Percentiles rank a stretch among this genome's conserved stretches.
Evolutionary conservation across 1,139 yeast genomes (phyloP).

Genomic region (Chernovozyma aurita): DNA sequence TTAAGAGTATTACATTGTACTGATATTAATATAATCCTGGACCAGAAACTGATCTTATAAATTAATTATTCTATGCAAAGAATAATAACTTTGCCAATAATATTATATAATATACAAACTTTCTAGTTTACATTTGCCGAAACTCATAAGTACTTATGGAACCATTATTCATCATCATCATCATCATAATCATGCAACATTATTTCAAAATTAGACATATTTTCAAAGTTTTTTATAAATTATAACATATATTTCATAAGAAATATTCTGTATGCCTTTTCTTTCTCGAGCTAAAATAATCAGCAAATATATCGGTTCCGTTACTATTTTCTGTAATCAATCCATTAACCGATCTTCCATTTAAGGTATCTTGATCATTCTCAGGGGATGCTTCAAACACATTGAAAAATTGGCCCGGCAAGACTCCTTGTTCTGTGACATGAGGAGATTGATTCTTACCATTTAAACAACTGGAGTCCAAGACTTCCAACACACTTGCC

Average conservation of each 20-base stretch:
- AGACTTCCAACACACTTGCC: conserved; percentile 85
- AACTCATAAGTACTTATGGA: too few species aligned
- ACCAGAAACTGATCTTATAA: too few species aligned
- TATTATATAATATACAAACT: too few species aligned
- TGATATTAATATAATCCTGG: too few species aligned
- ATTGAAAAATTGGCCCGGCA: conserved; percentile 64
- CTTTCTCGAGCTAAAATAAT: conserved; percentile 23
- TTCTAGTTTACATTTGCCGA: too few species aligned
- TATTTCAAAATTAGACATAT: too few species aligned
- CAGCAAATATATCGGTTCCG: conserved; percentile 19
- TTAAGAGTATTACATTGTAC: too few species aligned
- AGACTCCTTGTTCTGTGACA: conserved; percentile 18
- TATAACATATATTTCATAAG: conserved; percentile 31
- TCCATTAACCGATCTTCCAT: conserved; percentile 42
- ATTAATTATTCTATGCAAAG: not conserved
- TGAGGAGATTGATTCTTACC: conserved; percentile 8
- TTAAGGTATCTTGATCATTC: conserved; percentile 47
- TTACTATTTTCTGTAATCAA: conserved; percentile 13
- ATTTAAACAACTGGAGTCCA: conserved; percentile 27
- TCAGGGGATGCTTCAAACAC: conserved; percentile 98
- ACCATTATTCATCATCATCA: too few species aligned
- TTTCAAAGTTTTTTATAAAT: too few species aligned
- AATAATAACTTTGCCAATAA: not conserved
- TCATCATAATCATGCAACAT: too few species aligned
- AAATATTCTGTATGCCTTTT: conserved; percentile 64